Evolutionary conservation across 345 rosid genomes (phyloP), one percentile per base, ranked within the genome.

Genomic region (Salix purpurea): DNA sequence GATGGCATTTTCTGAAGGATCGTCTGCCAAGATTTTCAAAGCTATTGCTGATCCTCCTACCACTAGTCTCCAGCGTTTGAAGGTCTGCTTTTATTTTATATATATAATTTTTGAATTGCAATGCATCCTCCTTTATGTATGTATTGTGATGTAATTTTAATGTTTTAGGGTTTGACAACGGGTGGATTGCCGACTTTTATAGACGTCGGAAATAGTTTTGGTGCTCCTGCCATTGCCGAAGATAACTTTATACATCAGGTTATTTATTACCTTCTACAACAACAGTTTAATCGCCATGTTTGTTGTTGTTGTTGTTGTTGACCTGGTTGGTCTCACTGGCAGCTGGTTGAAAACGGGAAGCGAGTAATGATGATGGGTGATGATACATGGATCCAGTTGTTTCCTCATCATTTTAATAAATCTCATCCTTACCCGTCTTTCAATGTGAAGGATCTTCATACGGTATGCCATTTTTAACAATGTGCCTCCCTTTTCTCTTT

Each of bases 11-110:
- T 71, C 58, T 26, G 69, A 89, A 65, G 83, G 89, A 23, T 86
- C 94, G 1, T 86, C 97, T 44, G 90, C 97, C 54, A 91, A 82
- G 84, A 90, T 95, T 67, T 95, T 93, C 84, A 93, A 91, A 83
- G 98, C 98, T 64, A 88, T 93, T 78, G 96, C 98, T n/a, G 97
- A 95, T 78, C 99, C 99, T 75, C 98, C 99, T 28, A 95, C 99
- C 1, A 95, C 99, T 10, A 95, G 96, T 80, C 86, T 93, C 78
- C 99, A 93, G 79, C 91, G 99, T 70, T 84, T 95, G 80, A 95
- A 93, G 93, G 97, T 92, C 46, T 37, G 36, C 70, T 48, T 40
- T 14, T 61, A 4, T 10, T 28, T 4, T 48, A 34, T 1, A 52
- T 21, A 26, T 32, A 15, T 50, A 12, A 2, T 32, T 32, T 5